Percentiles rank a stretch among this genome's conserved stretches.
These are phyloP conservation scores for Alternaria solani DNA, from an alignment of 2,329 filamentous ascomycete species.

Conservation along the genomic window DNA sequence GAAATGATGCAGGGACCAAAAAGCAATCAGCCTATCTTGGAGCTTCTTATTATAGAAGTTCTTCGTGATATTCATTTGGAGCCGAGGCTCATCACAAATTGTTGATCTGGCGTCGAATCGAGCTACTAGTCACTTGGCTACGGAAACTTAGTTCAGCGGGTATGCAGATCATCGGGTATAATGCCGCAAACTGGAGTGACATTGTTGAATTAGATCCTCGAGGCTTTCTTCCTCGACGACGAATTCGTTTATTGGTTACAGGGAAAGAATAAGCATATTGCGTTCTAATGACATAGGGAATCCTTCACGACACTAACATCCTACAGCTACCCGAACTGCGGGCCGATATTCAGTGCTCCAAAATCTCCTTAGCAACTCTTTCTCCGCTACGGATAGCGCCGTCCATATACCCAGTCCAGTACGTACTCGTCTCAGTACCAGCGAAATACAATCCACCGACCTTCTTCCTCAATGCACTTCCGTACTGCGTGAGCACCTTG, in stretches of 20 bases:
- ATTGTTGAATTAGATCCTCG: background rate
- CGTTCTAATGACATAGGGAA: background rate
- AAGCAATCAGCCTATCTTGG: background rate
- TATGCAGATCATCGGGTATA: background rate
- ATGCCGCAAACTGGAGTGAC: background rate
- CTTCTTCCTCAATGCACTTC: slow-evolving; percentile 20
- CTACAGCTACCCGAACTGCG: background rate
- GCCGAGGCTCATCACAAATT: background rate
- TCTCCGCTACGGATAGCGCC: slow-evolving; percentile 62
- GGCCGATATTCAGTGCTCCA: background rate
- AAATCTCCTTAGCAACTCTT: slow-evolving; percentile 58
- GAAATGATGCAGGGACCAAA: background rate
- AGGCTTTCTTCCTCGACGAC: background rate
- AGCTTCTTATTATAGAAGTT: background rate
- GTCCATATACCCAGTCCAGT: slow-evolving; percentile 68
- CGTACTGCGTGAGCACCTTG: slow-evolving; percentile 21
- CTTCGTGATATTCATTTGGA: background rate
- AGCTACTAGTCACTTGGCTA: background rate
- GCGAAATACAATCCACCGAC: slow-evolving; percentile 60
- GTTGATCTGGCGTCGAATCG: background rate
- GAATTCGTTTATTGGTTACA: background rate
- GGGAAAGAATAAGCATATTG: background rate
- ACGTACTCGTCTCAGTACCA: slow-evolving; percentile 61
- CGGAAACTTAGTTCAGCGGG: background rate
- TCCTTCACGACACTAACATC: background rate